Evolutionary conservation across 306 rosid species (phyloP).

Genomic region (Glycine latifolia): DNA sequence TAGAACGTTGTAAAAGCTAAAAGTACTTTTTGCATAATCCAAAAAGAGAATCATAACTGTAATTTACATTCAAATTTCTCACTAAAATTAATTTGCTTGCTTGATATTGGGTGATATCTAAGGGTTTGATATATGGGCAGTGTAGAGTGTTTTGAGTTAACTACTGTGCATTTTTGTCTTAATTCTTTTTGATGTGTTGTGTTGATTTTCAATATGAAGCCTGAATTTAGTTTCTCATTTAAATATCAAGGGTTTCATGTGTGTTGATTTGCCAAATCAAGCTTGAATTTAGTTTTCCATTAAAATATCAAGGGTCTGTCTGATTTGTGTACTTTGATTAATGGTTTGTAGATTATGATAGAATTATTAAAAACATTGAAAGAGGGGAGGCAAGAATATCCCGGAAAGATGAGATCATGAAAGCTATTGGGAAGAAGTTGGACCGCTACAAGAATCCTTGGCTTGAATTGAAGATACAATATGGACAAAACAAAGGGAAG

Average conservation of each 20-base stretch:
- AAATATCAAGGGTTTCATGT: neutral
- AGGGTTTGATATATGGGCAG: neutral
- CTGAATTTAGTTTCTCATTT: neutral
- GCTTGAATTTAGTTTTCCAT: neutral
- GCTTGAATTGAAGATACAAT: constrained; percentile 94
- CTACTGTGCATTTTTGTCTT: constrained; percentile 1
- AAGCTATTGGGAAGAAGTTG: constrained; percentile 97
- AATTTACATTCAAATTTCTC: neutral
- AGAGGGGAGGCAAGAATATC: constrained; percentile 99
- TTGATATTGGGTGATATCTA: constrained; percentile 14
- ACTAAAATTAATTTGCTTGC: constrained; percentile 21
- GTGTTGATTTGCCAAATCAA: neutral
- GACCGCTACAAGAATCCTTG: constrained; percentile 99
- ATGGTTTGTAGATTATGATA: constrained; percentile 78
- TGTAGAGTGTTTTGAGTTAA: neutral
- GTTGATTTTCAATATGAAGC: constrained; percentile 5
- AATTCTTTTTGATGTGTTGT: neutral
- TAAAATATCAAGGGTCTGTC: neutral
- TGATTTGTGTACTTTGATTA: constrained; percentile 11
- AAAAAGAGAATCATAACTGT: constrained; percentile 19
- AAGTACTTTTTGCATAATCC: neutral
- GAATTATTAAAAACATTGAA: constrained; percentile 95
- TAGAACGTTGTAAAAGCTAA: neutral
- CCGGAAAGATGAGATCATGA: constrained; percentile 97
- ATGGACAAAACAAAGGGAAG: constrained; percentile 99